phyloP scores from a whole-genome alignment of 495 filamentous ascomycete species.

The Tuber magnatum region DNA sequence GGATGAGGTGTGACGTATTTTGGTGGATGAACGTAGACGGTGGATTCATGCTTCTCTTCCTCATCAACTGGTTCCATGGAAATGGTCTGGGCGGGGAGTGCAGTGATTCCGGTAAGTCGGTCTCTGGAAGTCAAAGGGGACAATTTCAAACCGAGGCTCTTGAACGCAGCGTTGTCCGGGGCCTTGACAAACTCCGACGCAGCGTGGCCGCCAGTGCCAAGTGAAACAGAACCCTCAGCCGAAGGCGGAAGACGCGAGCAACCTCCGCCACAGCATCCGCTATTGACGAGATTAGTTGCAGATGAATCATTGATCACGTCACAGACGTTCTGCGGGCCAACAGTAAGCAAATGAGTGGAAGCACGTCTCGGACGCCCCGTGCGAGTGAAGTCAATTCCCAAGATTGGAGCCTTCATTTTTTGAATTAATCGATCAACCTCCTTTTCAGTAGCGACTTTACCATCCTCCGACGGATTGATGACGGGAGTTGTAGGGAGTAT shows the following conservation, averaged over 20 bases:
- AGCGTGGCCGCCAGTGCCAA: not conserved
- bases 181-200: not conserved
- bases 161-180: slow-evolving; percentile 78
- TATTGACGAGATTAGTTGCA: slow-evolving; percentile 45
- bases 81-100: slow-evolving; percentile 66
- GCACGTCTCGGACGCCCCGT: slow-evolving; percentile 44
- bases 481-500: slow-evolving; percentile 14
- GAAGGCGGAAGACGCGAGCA: slow-evolving; percentile 59
- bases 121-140: slow-evolving; percentile 62
- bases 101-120: slow-evolving; percentile 59
- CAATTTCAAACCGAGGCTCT: slow-evolving; percentile 66
- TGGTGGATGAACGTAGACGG: slow-evolving; percentile 58
- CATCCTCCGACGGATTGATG: slow-evolving; percentile 1
- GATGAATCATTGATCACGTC: slow-evolving; percentile 30
- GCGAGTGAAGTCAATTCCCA: slow-evolving; percentile 40
- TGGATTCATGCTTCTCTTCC: slow-evolving; percentile 41
- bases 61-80: slow-evolving; percentile 53
- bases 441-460: slow-evolving; percentile 16
- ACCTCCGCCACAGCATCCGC: slow-evolving; percentile 83
- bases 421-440: slow-evolving; percentile 43
- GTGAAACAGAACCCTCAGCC: slow-evolving; percentile 42
- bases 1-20: slow-evolving; percentile 91
- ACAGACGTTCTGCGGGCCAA: slow-evolving; percentile 42
- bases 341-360: slow-evolving; percentile 30
- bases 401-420: slow-evolving; percentile 39